Evolutionary conservation across 2,329 filamentous ascomycete species (phyloP).

Genomic region (Colletotrichum karsti): DNA sequence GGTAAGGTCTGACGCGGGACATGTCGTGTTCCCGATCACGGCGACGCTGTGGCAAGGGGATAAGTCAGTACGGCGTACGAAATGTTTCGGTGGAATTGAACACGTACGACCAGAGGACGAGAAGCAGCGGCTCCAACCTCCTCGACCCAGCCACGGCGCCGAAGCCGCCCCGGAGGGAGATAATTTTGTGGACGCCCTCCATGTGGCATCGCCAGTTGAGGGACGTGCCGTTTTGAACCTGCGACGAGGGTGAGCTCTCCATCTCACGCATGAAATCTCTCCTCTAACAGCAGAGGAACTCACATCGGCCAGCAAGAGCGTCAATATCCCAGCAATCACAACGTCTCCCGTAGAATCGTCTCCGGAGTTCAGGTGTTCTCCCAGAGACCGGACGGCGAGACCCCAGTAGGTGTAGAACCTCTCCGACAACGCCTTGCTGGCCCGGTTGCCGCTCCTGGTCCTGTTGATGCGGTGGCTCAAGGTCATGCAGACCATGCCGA

Average conservation of each 20-base stretch:
- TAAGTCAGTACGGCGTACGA: too few relatives aligned
- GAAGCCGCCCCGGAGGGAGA: constrained; percentile 43
- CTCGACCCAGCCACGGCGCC: constrained; percentile 15
- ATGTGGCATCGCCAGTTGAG: constrained; percentile 44
- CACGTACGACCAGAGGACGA: constrained; percentile 36
- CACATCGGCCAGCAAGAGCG: constrained; percentile 42
- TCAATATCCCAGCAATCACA: constrained; percentile 41
- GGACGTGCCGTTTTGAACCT: constrained; percentile 43
- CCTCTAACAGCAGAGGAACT: constrained; percentile 13
- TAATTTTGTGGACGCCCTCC: constrained; percentile 40
- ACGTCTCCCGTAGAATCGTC: constrained; percentile 34
- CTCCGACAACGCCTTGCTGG: constrained; percentile 30
- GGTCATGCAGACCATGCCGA: constrained; percentile 39
- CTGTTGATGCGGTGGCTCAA: constrained; percentile 43
- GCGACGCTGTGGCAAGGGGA: constrained; percentile 34
- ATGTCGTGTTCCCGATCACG: constrained; percentile 46
- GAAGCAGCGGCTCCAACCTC: constrained; percentile 34
- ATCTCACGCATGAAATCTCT: too few relatives aligned
- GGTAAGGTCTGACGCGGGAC: constrained; percentile 40
- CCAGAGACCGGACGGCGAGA: constrained; percentile 39
- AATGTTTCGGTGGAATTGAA: constrained; percentile 4
- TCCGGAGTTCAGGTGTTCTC: constrained; percentile 33
- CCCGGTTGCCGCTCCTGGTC: constrained; percentile 22
- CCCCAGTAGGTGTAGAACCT: constrained; percentile 41
- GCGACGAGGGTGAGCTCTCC: neutral